Percentiles rank a stretch among this genome's conserved stretches.
Evolutionary conservation across 495 filamentous ascomycete genomes (phyloP).

Genomic region (Podospora comata): DNA sequence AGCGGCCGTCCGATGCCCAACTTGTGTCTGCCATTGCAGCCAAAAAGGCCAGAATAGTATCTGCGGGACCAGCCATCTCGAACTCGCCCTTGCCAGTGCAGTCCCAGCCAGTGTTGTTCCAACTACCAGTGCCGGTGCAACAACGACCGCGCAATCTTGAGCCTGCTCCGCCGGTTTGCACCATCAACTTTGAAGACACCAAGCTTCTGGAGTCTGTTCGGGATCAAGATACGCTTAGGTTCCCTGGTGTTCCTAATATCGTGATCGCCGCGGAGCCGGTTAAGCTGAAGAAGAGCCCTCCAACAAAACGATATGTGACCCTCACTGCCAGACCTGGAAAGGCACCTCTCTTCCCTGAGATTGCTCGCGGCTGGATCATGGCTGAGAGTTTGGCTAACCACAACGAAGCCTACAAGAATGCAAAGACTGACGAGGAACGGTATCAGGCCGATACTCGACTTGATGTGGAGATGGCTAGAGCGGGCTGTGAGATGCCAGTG

Average conservation of each 20-base stretch:
- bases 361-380: constrained; percentile 25
- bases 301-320: constrained; percentile 32
- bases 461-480: constrained; percentile 28
- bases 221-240: constrained; percentile 9
- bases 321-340: constrained; percentile 27
- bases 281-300: constrained; percentile 28
- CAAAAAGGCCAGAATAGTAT: constrained; percentile 27
- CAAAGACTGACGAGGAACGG: constrained; percentile 22
- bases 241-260: constrained; percentile 28
- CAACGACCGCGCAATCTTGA: neutral
- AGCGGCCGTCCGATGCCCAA: constrained; percentile 22
- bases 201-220: constrained; percentile 17
- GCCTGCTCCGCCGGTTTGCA: constrained; percentile 3
- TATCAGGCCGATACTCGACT: constrained; percentile 29
- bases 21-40: constrained; percentile 11
- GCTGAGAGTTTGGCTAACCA: constrained; percentile 34
- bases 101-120: neutral
- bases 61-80: neutral
- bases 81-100: neutral
- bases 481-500: constrained; percentile 21
- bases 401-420: constrained; percentile 24
- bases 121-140: neutral
- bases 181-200: constrained; percentile 22
- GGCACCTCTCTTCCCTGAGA: constrained; percentile 27
- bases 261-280: constrained; percentile 24